Base-by-base conservation (phyloP, 2,329 filamentous ascomycete genomes). In the Alternaria longipes region DNA sequence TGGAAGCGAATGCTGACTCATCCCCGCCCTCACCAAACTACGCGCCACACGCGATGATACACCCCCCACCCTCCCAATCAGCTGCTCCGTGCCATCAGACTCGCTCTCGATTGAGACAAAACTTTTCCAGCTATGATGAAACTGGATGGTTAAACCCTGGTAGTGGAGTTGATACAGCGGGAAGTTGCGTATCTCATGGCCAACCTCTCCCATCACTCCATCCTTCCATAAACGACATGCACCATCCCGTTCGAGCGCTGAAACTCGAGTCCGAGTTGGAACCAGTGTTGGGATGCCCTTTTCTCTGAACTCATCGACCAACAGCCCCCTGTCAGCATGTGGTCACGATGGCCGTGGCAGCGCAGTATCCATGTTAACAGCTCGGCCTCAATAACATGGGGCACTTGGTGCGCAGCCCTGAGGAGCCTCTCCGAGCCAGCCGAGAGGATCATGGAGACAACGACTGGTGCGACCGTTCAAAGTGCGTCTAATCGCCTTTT, bases 341-440 rank as follows among this genome's bases (percentile, higher is more conserved):
- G 28, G 45, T 50, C 58, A 52, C 61, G 46, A 63, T 64, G 57
- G 60, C 54, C 60, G 49, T 49, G 60, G 54, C 55, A 65, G 53
- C 63, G 56, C 59, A 54, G 56, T 59, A 60, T 51, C 61, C 67
- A 69, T 67, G 71, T 56, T 62, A 42, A 65, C 64, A 63, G 60
- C 59, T 59, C 65, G 69, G 70, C 67, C 63, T 69, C 71, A 67
- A 66, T 67, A 64, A 74, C 74, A 74, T 72, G 73, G 74, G 69
- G 69, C 58, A 60, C 69, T 62, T 64, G 68, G 65, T 74, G 69
- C 67, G 63, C 70, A 66, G 60, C 59, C 54, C 68, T 62, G 22
- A 68, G 47, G 61, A 68, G 59, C 59, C 54, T 56, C 57, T 68
- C 64, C 69, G 65, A 61, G 54, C 50, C 44, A 70, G 64, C 67